phyloP scores from a whole-genome alignment of 2,329 filamentous ascomycete species.

The Pezicula carpinea region DNA sequence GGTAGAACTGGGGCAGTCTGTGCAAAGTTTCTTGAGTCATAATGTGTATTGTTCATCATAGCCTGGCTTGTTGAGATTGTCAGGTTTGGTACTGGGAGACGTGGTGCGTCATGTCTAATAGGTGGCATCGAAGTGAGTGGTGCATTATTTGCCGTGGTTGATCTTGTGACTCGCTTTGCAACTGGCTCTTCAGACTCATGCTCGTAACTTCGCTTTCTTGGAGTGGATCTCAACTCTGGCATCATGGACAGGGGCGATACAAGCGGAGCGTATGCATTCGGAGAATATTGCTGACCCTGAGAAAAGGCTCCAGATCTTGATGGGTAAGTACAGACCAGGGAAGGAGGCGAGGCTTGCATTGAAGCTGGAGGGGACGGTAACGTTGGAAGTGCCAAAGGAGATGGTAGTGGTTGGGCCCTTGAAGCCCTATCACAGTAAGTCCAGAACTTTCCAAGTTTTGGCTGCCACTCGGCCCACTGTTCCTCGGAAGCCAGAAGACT shows the following conservation, averaged over 20 bases:
- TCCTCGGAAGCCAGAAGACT: conserved; percentile 80
- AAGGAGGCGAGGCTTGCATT: conserved; percentile 43
- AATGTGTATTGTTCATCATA: conserved; percentile 17
- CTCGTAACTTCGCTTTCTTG: conserved; percentile 56
- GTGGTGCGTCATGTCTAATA: conserved; percentile 34
- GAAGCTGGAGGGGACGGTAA: conserved; percentile 47
- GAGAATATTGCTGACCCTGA: conserved; percentile 28
- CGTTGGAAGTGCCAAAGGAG: conserved; percentile 29
- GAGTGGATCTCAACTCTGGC: conserved; percentile 31
- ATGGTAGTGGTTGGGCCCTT: conserved; percentile 20
- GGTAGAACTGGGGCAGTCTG: conserved; percentile 25
- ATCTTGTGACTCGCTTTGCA: conserved; percentile 39
- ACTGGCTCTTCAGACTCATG: conserved; percentile 49
- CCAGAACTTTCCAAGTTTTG: conserved; percentile 75
- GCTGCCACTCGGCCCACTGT: conserved; percentile 85
- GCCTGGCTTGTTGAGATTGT: conserved; percentile 35
- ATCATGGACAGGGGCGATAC: conserved; percentile 26
- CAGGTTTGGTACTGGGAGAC: conserved; percentile 69
- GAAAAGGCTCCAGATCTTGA: conserved; percentile 19
- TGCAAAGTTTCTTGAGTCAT: conserved; percentile 13
- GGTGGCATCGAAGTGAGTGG: conserved; percentile 10
- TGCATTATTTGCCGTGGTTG: conserved; percentile 5
- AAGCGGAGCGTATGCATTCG: conserved; percentile 31
- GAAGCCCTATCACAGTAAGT: conserved; percentile 48
- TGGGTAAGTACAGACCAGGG: conserved; percentile 31